phyloP scores from a whole-genome alignment of 2,329 filamentous ascomycete species.

The Chaetomiaceae sp. region DNA sequence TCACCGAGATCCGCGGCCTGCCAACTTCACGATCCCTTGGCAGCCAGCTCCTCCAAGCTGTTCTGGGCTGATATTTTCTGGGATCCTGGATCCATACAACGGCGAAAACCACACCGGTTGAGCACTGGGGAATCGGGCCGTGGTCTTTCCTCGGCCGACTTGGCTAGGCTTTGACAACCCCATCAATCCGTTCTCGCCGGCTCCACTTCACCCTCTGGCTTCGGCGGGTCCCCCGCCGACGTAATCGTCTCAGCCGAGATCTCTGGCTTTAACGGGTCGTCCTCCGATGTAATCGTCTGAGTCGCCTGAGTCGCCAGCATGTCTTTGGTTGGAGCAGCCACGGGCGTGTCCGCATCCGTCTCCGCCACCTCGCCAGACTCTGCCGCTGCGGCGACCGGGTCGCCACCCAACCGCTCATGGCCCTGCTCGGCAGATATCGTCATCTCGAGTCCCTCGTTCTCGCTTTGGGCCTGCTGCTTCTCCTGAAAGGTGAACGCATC shows the following conservation, averaged over 20 bases:
- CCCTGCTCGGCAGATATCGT: conserved; percentile 30
- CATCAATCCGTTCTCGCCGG: not conserved
- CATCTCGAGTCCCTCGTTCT: conserved; percentile 41
- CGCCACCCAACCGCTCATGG: not conserved
- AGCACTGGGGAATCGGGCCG: not conserved
- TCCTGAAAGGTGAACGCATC: conserved; percentile 60
- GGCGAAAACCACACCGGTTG: not conserved
- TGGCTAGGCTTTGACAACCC: no score
- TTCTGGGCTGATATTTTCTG: not conserved
- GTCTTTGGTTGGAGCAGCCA: not conserved
- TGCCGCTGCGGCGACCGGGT: not conserved
- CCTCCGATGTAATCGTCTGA: no score
- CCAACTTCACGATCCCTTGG: not conserved
- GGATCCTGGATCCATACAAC: not conserved
- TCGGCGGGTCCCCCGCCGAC: no score
- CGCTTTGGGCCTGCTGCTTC: conserved; percentile 41
- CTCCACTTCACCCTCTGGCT: not conserved
- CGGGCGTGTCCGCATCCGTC: not conserved
- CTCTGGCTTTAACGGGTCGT: conserved; percentile 6
- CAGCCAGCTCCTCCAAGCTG: not conserved
- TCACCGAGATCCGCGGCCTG: not conserved
- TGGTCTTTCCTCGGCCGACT: not conserved
- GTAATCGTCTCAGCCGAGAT: not conserved
- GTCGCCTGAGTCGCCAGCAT: not conserved
- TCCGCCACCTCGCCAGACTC: not conserved